Percentiles rank a stretch among this genome's conserved stretches.
These are phyloP conservation scores for Eimeria acervulina DNA, from an alignment of 169 alveolate genomes.

Conservation along the genomic window DNA sequence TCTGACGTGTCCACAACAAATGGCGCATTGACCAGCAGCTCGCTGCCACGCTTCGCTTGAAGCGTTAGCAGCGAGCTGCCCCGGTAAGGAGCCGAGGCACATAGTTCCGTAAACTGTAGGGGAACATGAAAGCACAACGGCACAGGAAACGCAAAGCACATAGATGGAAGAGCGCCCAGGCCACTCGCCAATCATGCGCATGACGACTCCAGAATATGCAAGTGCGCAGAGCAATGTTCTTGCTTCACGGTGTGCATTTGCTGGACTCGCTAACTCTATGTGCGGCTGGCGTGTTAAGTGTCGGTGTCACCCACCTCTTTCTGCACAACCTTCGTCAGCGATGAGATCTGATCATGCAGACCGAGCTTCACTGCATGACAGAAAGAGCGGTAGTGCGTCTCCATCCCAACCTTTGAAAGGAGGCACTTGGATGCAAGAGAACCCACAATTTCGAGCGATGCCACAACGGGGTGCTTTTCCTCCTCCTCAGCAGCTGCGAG, in stretches of 20 bases:
- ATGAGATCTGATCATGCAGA: conserved; percentile 79
- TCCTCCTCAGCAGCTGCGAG: conserved; percentile 78
- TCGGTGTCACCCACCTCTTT: conserved; percentile 78
- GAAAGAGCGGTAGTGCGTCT: conserved; percentile 84
- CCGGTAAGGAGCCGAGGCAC: conserved; percentile 86
- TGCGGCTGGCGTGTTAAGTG: not conserved
- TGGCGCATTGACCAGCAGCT: conserved; percentile 92
- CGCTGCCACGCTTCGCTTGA: conserved; percentile 91
- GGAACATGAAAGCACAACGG: not conserved
- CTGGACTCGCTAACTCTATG: not conserved
- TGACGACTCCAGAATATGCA: not conserved
- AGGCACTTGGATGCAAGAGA: conserved; percentile 82
- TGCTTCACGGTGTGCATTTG: not conserved
- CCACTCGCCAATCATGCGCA: not conserved
- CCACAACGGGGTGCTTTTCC: conserved; percentile 58
- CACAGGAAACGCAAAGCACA: not conserved
- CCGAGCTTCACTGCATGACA: conserved; percentile 85
- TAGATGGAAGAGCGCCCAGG: not conserved
- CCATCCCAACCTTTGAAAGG: conserved; percentile 83
- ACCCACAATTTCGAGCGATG: conserved; percentile 81
- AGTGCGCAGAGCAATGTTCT: not conserved
- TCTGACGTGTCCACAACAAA: conserved; percentile 89
- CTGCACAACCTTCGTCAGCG: conserved; percentile 79
- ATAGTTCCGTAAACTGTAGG: conserved; percentile 84
- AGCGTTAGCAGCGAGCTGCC: conserved; percentile 87